Percentiles rank a stretch among this genome's conserved stretches.
Conservation (phyloP, 495 filamentous ascomycete species). For the Platismatia glauca region DNA sequence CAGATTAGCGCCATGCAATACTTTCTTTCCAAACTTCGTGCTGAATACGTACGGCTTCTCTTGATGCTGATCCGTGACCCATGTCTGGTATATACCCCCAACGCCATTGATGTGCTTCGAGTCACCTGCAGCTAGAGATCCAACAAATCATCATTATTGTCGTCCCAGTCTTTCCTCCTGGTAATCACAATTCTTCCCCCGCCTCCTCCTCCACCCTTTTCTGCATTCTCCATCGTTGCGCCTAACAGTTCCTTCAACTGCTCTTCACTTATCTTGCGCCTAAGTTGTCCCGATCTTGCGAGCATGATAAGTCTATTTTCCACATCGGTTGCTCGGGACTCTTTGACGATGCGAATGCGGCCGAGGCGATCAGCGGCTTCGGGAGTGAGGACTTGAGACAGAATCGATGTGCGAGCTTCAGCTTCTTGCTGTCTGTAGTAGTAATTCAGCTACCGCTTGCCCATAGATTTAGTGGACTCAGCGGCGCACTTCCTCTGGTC, state of each 20-base stretch:
- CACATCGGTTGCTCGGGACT: conserved; percentile 77
- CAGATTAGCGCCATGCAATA: conserved; percentile 15
- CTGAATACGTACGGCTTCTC: not conserved
- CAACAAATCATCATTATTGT: conserved; percentile 75
- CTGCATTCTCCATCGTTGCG: conserved; percentile 65
- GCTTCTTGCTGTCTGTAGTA: conserved; percentile 55
- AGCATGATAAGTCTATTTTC: conserved; percentile 92
- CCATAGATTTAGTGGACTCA: not conserved
- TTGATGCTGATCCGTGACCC: not conserved
- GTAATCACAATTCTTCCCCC: conserved; percentile 67
- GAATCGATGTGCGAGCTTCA: conserved; percentile 65
- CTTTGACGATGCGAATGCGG: conserved; percentile 92
- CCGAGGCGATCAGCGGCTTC: conserved; percentile 88
- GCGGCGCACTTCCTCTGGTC: conserved; percentile 56
- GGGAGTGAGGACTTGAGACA: conserved; percentile 87
- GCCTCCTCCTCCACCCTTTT: conserved; percentile 36
- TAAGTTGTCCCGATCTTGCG: conserved; percentile 76
- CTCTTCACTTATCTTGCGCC: conserved; percentile 79
- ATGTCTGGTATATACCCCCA: conserved; percentile 3
- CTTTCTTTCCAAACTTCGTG: not conserved
- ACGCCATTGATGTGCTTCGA: not conserved
- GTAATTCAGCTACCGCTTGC: conserved; percentile 9
- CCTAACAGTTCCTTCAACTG: conserved; percentile 86
- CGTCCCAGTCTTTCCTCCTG: conserved; percentile 76
- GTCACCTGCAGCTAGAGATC: conserved; percentile 39